Evolutionary conservation across 495 filamentous ascomycete genomes (phyloP), one percentile per base, ranked within the genome.

Genomic region (Penicillium desertorum): DNA sequence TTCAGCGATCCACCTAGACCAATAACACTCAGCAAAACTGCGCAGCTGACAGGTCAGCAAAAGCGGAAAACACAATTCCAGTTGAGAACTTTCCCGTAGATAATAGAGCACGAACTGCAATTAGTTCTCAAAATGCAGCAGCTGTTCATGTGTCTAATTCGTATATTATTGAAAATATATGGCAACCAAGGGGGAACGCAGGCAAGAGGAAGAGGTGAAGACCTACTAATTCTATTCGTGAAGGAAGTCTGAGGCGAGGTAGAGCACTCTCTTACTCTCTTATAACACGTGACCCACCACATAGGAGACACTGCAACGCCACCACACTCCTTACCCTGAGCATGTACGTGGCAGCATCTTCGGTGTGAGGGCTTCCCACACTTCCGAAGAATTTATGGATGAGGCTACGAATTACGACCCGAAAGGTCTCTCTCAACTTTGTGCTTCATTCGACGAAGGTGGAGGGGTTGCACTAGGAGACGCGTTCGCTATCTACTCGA

Each of bases 401-500:
- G 9, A 25, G 22, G 4, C 22, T 23, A 6, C 7, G 2, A 27
- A 27, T 16, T 4, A 34, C 30, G 43, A 45, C 2, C 43, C 12
- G 12, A 14, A 44, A 23, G 12, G 22, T 45, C 43, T 45, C 43
- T 16, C 43, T 8, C 20, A 53, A 29, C 22, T 58, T 8, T 58
- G 56, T 29, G 56, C 56, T 27, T 46, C 30, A 16, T 48, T 46
- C 10, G 56, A 58, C 29, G 2, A 37, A 14, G 56, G 56, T 25
- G 56, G 56, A 17, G 56, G 56, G 41, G 56, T 58, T 10, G 27
- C 29, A 12, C 17, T 58, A 5, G 49, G 39, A 5, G 56, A 58
- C 29, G 23, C 56, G 8, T 58, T 58, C 23, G 49, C 49, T 20
- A 53, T 58, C 19, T 58, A 58, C 11, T 58, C 56, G n/a, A 11